Conservation (phyloP, 768 basidiomycete genomes). For the Panaeolus cyanescens region DNA sequence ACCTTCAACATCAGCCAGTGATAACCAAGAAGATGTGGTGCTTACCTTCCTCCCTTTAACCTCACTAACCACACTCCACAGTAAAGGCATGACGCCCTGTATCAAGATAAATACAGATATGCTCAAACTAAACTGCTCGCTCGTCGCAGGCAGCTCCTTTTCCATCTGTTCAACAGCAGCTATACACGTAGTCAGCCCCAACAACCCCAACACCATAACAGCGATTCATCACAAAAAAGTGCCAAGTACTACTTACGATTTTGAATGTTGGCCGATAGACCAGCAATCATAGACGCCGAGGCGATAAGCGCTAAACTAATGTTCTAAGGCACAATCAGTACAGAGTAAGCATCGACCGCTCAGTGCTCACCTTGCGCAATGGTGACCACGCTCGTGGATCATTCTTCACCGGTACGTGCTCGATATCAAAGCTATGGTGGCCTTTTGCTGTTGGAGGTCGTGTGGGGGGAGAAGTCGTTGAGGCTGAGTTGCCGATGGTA, state of each 20-base stretch:
- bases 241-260: constrained; percentile 52
- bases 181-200: constrained; percentile 21
- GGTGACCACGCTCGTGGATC: constrained; percentile 65
- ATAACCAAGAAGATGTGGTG: neutral
- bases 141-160: constrained; percentile 57
- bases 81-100: constrained; percentile 66
- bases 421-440: constrained; percentile 39
- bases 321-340: constrained; percentile 31
- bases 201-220: neutral
- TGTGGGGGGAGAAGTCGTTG: neutral
- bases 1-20: neutral
- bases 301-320: constrained; percentile 48
- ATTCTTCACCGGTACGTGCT: constrained; percentile 54
- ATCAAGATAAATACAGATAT: constrained; percentile 73
- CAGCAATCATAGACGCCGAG: constrained; percentile 57
- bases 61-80: constrained; percentile 75
- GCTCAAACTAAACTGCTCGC: constrained; percentile 63
- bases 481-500: neutral
- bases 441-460: neutral
- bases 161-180: constrained; percentile 68
- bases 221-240: neutral
- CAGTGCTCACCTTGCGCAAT: constrained; percentile 49
- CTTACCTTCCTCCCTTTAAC: constrained; percentile 73
- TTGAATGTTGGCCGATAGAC: constrained; percentile 60
- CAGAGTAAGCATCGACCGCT: neutral